Evolutionary conservation across 805 yeast species (phyloP), one percentile per base, ranked within the genome.

Genomic region (Starmerella stellata): DNA sequence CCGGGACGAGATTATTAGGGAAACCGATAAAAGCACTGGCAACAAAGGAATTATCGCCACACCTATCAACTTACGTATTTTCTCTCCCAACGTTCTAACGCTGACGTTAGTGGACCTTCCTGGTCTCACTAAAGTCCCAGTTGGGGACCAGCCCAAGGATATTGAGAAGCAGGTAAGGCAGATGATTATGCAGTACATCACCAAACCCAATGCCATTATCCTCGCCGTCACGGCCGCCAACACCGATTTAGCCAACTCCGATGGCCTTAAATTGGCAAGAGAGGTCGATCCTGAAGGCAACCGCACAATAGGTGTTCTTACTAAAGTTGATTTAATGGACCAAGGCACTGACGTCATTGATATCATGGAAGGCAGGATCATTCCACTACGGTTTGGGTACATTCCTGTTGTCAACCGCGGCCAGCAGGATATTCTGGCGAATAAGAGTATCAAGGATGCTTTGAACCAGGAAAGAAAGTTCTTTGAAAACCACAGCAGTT

Each of bases 141-240:
- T 90, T 35, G 98, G 98, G 39, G 98, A 90, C 60, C 98, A 90
- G 61, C 98, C 98, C 41, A 79, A 78, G 55, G 98, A 90, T 57
- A 90, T 90, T 48, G 98, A 90, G 63, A 74, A 70, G 48, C 95
- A 81, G 58, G 90, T 90, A 53, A 77, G 81, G 58, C 93, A 82
- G 49, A 77, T 90, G 81, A 69, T 90, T 38, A 68, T 90, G 69
- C 83, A 83, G 59, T 90, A 78, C 57, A 85, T 90, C 48, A 77
- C 94, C 19, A 82, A 83, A 54, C 96, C 96, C 45, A 90, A 90
- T 55, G 95, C 96, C 44, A 82, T 90, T 48, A 78, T 90, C 43
- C 66, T 90, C 41, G 87, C 95, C 1, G 96, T 90, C 21, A 85
- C 93, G 41, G 93, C 93, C 5, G 93, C 96, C 30, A 90, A 90